Percentiles rank a stretch among this genome's conserved stretches.
phyloP scores from a whole-genome alignment of 2,329 filamentous ascomycete species.

The Penicillium italicum region DNA sequence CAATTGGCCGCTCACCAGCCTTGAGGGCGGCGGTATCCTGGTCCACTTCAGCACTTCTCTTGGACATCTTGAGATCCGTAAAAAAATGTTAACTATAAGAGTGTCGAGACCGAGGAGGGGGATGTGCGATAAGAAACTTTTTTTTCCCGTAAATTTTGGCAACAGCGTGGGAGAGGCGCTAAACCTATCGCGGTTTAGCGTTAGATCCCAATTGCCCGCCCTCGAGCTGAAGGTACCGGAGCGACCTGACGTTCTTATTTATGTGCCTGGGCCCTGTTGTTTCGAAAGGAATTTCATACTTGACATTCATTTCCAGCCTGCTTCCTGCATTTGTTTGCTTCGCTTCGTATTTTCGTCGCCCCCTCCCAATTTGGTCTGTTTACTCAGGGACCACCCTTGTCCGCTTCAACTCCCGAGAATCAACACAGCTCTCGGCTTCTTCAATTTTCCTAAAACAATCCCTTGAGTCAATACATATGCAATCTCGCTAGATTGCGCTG shows the following conservation, averaged over 20 bases:
- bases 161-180: slow-evolving; percentile 21
- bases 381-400: slow-evolving; percentile 11
- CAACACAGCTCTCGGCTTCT: slow-evolving; percentile 4
- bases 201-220: slow-evolving; percentile 24
- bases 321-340: slow-evolving; percentile 3
- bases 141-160: slow-evolving; percentile 28
- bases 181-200: slow-evolving; percentile 36
- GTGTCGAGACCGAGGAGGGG: slow-evolving; percentile 13
- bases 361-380: not conserved
- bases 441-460: slow-evolving; percentile 2
- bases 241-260: slow-evolving; percentile 3
- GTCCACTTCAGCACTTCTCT: slow-evolving; percentile 55
- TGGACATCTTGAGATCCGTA: slow-evolving; percentile 50
- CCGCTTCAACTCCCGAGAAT: slow-evolving; percentile 8
- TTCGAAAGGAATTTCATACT: not conserved
- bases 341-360: not conserved
- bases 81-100: slow-evolving; percentile 6
- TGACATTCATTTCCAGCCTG: slow-evolving; percentile 6
- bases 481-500: slow-evolving; percentile 8
- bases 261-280: slow-evolving; percentile 1
- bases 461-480: slow-evolving; percentile 3
- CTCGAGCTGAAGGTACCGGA: slow-evolving; percentile 16
- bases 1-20: slow-evolving; percentile 57
- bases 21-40: slow-evolving; percentile 56
- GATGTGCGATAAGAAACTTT: slow-evolving; percentile 31